Base-by-base conservation (phyloP, 2,329 filamentous ascomycete species). In the Hypomyces rosellus region DNA sequence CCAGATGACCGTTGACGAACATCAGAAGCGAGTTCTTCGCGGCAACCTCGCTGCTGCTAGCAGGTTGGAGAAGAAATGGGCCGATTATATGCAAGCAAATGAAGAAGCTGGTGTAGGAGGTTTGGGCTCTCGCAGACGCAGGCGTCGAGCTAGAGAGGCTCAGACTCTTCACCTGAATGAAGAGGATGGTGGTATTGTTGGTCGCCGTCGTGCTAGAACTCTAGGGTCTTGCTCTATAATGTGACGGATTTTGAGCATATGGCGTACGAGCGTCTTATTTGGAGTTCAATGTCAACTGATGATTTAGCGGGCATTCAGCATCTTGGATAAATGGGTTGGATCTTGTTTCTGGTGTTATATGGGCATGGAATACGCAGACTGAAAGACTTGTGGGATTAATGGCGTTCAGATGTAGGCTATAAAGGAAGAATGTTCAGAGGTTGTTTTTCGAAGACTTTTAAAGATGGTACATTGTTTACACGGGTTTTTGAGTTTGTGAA, bases 1-100 rank as follows among this genome's bases (percentile, higher is more conserved):
- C 81, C 92, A 97, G 69, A 88, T 89, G 71, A 96, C 90, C 0
- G 90, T 96, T 4, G 87, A 96, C 58, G 90, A 96, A 66, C 92
- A 97, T 68, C 90, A 84, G 48, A 92, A 91, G 70, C 82, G 91
- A 4, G 88, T 96, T 1, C 67, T 95, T 46, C 76, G 81, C 4
- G 89, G 89, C 6, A 88, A 96, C 54, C 78, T 89, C 52, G 74
- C 76, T 0, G 78, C 87, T 1, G 93, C 93, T 1, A 77, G 76
- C 36, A 76, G 88, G n/a, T 75, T 97, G 16, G 91, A 96, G 73
- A 78, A 84, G 56, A 95, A 92, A 65, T 97, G 92, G 92, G 86
- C 86, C 0, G 87, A 95, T 49, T 95, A 89, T 66, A 96, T 96
- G 90, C 88, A 95, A 70, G 84, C 88, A 14, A 88, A 81, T 46